These are phyloP conservation scores for Boeremia exigua DNA, from an alignment of 2,329 filamentous ascomycete species.

Conservation along the genomic window DNA sequence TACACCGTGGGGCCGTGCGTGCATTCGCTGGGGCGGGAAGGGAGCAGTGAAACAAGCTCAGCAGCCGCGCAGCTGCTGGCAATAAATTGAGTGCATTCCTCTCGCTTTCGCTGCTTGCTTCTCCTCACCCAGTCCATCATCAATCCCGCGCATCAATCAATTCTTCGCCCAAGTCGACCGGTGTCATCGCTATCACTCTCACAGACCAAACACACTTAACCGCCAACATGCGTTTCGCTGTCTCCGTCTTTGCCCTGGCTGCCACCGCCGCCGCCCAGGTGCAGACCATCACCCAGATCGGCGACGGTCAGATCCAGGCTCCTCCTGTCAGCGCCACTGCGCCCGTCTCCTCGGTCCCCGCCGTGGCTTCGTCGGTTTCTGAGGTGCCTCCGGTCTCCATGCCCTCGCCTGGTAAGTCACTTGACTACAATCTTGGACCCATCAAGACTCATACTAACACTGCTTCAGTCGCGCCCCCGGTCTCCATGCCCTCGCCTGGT, in stretches of 20 bases:
- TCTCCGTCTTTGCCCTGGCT: constrained; percentile 37
- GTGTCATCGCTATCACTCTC: constrained; percentile 10
- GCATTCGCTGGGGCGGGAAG: constrained; percentile 10
- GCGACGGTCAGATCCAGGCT: constrained; percentile 48
- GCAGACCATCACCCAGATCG: constrained; percentile 47
- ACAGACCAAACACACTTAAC: constrained; percentile 11
- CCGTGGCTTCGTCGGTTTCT: constrained; percentile 2
- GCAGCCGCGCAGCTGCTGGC: constrained; percentile 6
- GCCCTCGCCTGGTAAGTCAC: background rate
- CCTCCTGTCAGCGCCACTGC: constrained; percentile 13
- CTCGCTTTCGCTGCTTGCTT: constrained; percentile 7
- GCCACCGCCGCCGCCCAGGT: constrained; percentile 38
- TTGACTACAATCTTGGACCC: background rate
- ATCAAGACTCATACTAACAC: background rate
- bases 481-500: background rate
- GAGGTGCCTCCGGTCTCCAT: background rate
- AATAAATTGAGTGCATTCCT: constrained; percentile 24
- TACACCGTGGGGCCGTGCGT: constrained; percentile 6
- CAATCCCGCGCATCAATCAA: background rate
- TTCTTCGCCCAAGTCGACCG: constrained; percentile 12
- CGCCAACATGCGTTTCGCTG: constrained; percentile 43
- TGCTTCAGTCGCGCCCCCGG: background rate
- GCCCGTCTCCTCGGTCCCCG: constrained; percentile 10
- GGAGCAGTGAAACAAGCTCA: constrained; percentile 16
- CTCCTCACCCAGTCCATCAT: constrained; percentile 9